phyloP scores from a whole-genome alignment of 169 alveolate genomes.

The Plasmodium falciparum region DNA sequence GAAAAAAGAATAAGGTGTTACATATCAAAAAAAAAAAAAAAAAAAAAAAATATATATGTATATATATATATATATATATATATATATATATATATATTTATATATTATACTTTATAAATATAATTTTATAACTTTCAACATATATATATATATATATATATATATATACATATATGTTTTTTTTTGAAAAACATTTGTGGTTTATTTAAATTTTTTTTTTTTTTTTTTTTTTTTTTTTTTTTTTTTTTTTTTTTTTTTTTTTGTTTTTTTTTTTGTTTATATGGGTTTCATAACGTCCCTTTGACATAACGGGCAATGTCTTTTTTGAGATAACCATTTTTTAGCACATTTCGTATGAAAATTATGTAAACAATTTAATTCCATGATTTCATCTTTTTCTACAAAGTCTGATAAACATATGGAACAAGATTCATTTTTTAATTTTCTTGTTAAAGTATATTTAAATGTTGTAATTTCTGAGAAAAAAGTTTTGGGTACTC shows the following conservation, averaged over 20 bases:
- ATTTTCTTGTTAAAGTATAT: slow-evolving; percentile 57
- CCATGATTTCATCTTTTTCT: slow-evolving; percentile 77
- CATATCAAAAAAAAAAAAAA: too few relatives aligned
- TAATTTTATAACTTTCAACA: neutral
- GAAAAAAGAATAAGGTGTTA: neutral
- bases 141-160: slow-evolving; percentile 3
- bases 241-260: too few relatives aligned
- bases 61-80: too few relatives aligned
- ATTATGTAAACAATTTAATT: slow-evolving; percentile 81
- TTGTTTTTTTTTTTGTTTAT: neutral
- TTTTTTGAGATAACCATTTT: slow-evolving; percentile 82
- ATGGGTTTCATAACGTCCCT: slow-evolving; percentile 65
- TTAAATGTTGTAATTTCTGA: slow-evolving; percentile 56
- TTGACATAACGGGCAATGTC: slow-evolving; percentile 83
- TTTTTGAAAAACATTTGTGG: neutral
- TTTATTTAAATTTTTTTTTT: too few relatives aligned
- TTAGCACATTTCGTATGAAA: slow-evolving; percentile 83
- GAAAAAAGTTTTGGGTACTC: slow-evolving; percentile 51
- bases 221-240: too few relatives aligned
- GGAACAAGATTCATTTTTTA: slow-evolving; percentile 79
- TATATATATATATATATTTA: too few relatives aligned
- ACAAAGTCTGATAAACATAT: slow-evolving; percentile 83
- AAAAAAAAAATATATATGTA: too few relatives aligned
- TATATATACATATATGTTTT: neutral
- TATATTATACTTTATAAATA: slow-evolving; percentile 6